phyloP scores from a whole-genome alignment of 345 rosid species.

The Rhizophora apiculata region DNA sequence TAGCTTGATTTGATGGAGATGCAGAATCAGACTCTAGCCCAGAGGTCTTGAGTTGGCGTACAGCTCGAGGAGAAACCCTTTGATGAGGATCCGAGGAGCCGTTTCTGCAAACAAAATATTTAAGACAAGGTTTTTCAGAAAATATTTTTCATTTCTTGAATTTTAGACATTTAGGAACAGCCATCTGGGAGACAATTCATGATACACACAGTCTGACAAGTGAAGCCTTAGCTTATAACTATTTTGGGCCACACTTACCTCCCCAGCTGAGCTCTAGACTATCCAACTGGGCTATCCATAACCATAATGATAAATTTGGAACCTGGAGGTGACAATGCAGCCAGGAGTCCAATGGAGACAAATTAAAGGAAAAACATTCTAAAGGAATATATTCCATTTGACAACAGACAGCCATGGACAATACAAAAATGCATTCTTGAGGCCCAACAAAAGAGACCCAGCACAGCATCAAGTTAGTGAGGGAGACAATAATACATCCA shows the following conservation, averaged over 20 bases:
- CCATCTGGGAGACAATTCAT: not conserved
- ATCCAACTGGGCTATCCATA: not conserved
- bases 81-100: constrained; percentile 56
- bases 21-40: constrained; percentile 45
- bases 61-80: constrained; percentile 61
- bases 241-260: not conserved
- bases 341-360: not conserved
- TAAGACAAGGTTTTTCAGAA: not conserved
- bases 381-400: not conserved
- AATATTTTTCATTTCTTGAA: not conserved
- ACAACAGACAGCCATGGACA: not conserved
- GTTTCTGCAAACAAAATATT: constrained; percentile 35
- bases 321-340: not conserved
- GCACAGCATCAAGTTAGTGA: constrained; percentile 11
- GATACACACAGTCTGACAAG: not conserved
- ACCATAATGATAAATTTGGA: not conserved
- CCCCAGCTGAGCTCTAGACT: not conserved
- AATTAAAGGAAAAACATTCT: not conserved
- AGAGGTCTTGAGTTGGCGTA: constrained; percentile 52
- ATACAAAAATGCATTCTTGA: not conserved
- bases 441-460: constrained; percentile 14
- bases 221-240: not conserved
- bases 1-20: constrained; percentile 46
- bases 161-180: not conserved
- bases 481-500: constrained; percentile 1